Base-by-base conservation (phyloP, 148 eudicot genomes). In the Silene conica region DNA sequence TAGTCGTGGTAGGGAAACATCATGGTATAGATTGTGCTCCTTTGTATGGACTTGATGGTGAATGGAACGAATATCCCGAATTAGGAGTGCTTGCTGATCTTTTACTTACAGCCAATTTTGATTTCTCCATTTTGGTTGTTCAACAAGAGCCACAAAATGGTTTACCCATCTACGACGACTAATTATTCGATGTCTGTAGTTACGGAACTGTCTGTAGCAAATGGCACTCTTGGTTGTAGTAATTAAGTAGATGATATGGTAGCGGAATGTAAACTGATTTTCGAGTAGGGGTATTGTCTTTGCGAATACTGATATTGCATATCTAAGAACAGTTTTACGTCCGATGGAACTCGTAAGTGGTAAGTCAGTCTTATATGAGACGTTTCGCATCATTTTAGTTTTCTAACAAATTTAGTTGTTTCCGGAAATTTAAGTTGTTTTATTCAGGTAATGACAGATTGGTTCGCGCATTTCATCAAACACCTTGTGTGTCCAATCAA, bases 111-210 rank as follows among this genome's bases (percentile, higher is more conserved):
- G 10, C 63, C 0, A 43, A 70, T 15, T 70, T 63, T 19, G 6
- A n/a, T 2, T 70, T 77, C 63, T 77, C 79, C 0, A n/a, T 77
- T 26, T 70, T 77, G 54, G 79, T 77, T 10, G 79, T 70, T 52
- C 79, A 77, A 63, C 48, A 70, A 21, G 63, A 77, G 13, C 70
- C 69, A 23, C 43, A 43, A 46, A 48, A 65, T 6, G 69, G 18
- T 34, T 31, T 31, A 18, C 48, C 20, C 23, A 8, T 65, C 41
- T 31, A 4, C 4, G 41, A 26, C 11, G 46, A 16, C 1, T 64
- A 64, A 14, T 13, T 57, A 34, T 34, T 34, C 5, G 41, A 34
- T 31, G 34, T 31, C 34, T 5, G 34, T 31, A 3, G 34, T 1
- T 31, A 31, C 34, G 34, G 34, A 31, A 31, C 34, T 31, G 34